Base-by-base conservation (phyloP, 371 early-diverging fungal genomes). In the Lichtheimia hyalospora region DNA sequence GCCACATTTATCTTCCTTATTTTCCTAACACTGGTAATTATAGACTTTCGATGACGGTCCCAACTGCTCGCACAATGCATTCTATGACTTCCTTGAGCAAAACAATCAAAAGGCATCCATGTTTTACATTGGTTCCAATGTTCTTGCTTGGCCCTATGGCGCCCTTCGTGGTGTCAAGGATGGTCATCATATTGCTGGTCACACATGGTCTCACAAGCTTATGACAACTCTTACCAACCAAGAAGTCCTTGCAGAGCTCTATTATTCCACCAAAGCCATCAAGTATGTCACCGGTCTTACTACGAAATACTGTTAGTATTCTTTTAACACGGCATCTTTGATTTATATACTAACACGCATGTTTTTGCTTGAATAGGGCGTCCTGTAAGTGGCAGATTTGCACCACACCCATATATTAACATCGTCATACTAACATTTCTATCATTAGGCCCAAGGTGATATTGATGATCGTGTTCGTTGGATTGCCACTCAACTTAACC, bases 121-220 rank as follows among this genome's bases (percentile, higher is more conserved):
- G 64, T 77, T 77, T 66, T 71, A 69, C 59, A 71, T 77, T 59
- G 82, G 82, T 58, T 82, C 82, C 28, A 77, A 77, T 27, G 77
- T 77, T 21, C 15, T 75, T 41, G 69, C 71, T 49, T 81, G 75
- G 75, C 81, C 81, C 12, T 73, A 74, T 49, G 83, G 61, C 72
- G 83, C 73, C 63, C 74, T 69, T 69, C 75, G 79, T 65, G 79
- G 79, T 68, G 65, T 79, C 42, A 51, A 55, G 40, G 79, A 79
- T 54, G 89, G 82, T 18, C 83, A 83, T 58, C 75, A 73, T 16
- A 70, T 84, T 48, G 73, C 73, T 60, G 62, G 63, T 25, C 84
- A 84, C 66, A 82, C 84, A 27, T 84, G 84, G 84, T 77, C 82
- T 48, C 89, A 88, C 59, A 74, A 69, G 14, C 55, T 64, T 18